Evolutionary conservation across 768 basidiomycete species (phyloP).

Genomic region (Punctularia strigosozonata): DNA sequence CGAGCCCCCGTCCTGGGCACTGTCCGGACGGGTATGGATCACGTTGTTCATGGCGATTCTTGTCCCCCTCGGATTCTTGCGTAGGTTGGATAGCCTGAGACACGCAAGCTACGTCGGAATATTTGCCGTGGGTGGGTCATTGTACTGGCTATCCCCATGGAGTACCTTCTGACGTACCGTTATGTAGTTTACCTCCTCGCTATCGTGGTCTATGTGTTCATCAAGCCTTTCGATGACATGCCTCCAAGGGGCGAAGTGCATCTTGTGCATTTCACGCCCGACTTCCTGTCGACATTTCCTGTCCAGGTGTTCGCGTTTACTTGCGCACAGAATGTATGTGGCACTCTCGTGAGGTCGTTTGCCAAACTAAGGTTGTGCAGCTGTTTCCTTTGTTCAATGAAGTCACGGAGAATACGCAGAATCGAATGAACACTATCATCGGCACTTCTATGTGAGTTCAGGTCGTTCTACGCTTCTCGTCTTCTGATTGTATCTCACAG

Average conservation of each 20-base stretch:
- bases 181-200: slow-evolving; percentile 58
- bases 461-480: no score
- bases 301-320: slow-evolving; percentile 92
- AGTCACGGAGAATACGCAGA: slow-evolving; percentile 67
- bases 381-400: slow-evolving; percentile 94
- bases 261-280: slow-evolving; percentile 62
- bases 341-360: background rate
- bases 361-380: slow-evolving; percentile 24
- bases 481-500: no score
- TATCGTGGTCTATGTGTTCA: slow-evolving; percentile 74
- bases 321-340: slow-evolving; percentile 80
- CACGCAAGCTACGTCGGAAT: slow-evolving; percentile 88
- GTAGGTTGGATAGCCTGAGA: slow-evolving; percentile 73
- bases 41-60: slow-evolving; percentile 64
- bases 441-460: slow-evolving; percentile 82
- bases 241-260: slow-evolving; percentile 54
- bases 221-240: slow-evolving; percentile 58
- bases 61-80: slow-evolving; percentile 74
- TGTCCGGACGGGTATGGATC: slow-evolving; percentile 78
- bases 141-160: background rate
- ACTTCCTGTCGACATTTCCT: slow-evolving; percentile 77
- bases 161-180: slow-evolving; percentile 4
- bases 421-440: slow-evolving; percentile 80
- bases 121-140: slow-evolving; percentile 75
- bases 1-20: slow-evolving; percentile 63